phyloP scores from a whole-genome alignment of 1,284 basidiomycete genomes.

The Leccinum subrobustum region DNA sequence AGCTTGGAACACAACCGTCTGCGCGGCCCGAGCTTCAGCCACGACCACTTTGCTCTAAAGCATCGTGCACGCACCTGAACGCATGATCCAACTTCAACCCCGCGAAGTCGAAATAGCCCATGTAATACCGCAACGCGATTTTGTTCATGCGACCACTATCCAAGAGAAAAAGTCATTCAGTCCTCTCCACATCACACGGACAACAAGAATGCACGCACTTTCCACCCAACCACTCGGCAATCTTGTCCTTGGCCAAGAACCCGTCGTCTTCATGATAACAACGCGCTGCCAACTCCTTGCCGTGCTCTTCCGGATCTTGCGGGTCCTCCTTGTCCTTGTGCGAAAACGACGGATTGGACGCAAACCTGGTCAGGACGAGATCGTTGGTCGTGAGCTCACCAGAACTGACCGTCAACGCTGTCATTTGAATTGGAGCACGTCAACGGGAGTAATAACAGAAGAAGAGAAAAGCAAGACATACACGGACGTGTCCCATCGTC shows the following conservation, averaged over 20 bases:
- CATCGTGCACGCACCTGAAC: conserved; percentile 63
- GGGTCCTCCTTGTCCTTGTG: conserved; percentile 55
- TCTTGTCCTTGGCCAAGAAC: conserved; percentile 84
- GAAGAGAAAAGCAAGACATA: conserved; percentile 34
- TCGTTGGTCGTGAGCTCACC: conserved; percentile 54
- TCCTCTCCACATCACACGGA: not conserved
- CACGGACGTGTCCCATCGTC: conserved; percentile 46
- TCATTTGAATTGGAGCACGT: conserved; percentile 23
- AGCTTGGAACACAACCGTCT: conserved; percentile 89
- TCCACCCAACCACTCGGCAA: conserved; percentile 94
- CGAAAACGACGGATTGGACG: conserved; percentile 44
- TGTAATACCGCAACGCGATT: conserved; percentile 74
- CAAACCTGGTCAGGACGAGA: conserved; percentile 41
- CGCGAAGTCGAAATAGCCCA: conserved; percentile 88
- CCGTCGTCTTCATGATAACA: conserved; percentile 89
- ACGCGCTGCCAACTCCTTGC: conserved; percentile 69
- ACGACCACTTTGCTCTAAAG: not conserved
- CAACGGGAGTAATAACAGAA: conserved; percentile 10
- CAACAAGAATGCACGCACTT: conserved; percentile 52
- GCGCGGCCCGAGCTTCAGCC: conserved; percentile 13
- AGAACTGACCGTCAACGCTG: conserved; percentile 38
- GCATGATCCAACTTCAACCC: conserved; percentile 83
- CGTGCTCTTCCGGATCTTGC: conserved; percentile 64
- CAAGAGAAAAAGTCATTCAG: conserved; percentile 6
- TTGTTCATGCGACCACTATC: conserved; percentile 74